Evolutionary conservation across 768 basidiomycete genomes (phyloP), one percentile per base, ranked within the genome.

Genomic region (Pleurotus platypus): DNA sequence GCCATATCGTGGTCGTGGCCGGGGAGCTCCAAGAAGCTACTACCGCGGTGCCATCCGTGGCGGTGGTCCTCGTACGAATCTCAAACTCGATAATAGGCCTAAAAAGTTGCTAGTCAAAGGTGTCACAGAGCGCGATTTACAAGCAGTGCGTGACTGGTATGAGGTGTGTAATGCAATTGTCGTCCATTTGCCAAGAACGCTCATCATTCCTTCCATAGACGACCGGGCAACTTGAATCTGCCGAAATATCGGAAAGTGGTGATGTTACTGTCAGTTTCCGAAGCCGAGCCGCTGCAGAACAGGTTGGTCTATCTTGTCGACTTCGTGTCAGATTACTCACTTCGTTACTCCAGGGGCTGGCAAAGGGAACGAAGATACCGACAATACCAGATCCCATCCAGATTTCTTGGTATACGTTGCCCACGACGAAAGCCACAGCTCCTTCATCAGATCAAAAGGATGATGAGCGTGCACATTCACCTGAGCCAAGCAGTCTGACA

Each of bases 51-150:
- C 75, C 7, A 76, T 80, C 61, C 83, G 90, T 46, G 89, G 90
- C 57, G 85, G 83, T 2, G 78, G 82, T 46, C 78, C 85, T 8
- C 80, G 87, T 42, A 75, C 78, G 8, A 92, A 86, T 64, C 89
- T 96, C 88, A 90, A 90, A 66, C 81, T 97, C 26, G 94, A 97
- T 69, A 93, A 94, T 65, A 84, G 94, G 15, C 90, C 94, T 8
- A 89, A 86, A 73, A 87, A 83, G 69, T 72, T 97, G 20, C 71
- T 89, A 18, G 75, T 97, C 26, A 87, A 90, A 65, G 90, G 87
- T 38, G 82, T 82, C 7, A 70, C 67, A 15, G 70, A 76, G 37
- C 78, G 80, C 16, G 75, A 75, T 27, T 60, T 84, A 30, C 83
- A 86, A 59, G 78, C 81, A 5, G 73, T 94, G 58, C 83, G 81